Conservation (phyloP, 2,329 filamentous ascomycete species). For the Alternaria brassicicola region DNA sequence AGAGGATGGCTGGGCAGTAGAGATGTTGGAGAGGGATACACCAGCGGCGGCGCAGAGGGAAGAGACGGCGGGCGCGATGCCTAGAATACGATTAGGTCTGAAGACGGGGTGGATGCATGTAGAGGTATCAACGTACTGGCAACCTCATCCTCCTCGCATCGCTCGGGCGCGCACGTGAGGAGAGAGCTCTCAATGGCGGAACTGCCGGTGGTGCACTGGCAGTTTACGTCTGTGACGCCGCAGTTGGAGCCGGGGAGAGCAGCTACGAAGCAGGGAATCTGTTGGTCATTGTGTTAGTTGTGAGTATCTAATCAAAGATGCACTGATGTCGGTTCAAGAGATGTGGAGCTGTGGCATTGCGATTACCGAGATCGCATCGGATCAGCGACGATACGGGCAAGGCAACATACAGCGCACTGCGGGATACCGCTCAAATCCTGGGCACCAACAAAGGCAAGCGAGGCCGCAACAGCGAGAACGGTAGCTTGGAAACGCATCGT, state of each 20-base stretch:
- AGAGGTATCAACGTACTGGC: slow-evolving; percentile 43
- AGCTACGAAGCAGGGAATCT: slow-evolving; percentile 56
- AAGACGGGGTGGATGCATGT: neutral
- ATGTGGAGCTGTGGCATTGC: neutral
- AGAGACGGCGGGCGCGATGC: slow-evolving; percentile 30
- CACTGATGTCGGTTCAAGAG: neutral
- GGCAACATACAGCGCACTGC: slow-evolving; percentile 43
- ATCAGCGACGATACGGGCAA: neutral
- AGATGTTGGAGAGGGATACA: slow-evolving; percentile 29
- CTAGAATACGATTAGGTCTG: slow-evolving; percentile 6
- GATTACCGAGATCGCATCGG: neutral
- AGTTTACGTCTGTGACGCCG: slow-evolving; percentile 54
- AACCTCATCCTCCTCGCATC: slow-evolving; percentile 48
- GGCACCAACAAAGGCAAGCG: slow-evolving; percentile 34
- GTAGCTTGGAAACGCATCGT: slow-evolving; percentile 43
- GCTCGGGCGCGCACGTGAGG: slow-evolving; percentile 48
- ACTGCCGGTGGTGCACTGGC: slow-evolving; percentile 58
- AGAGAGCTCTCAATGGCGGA: slow-evolving; percentile 47
- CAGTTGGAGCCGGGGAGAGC: slow-evolving; percentile 59
- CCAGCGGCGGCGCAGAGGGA: slow-evolving; percentile 40
- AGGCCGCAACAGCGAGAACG: slow-evolving; percentile 33
- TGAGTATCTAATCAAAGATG: neutral
- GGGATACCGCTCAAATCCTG: slow-evolving; percentile 39
- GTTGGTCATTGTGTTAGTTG: neutral
- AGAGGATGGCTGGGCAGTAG: slow-evolving; percentile 19